Conservation (phyloP, 1,139 yeast genomes). For the Debaryomyces udenii region DNA sequence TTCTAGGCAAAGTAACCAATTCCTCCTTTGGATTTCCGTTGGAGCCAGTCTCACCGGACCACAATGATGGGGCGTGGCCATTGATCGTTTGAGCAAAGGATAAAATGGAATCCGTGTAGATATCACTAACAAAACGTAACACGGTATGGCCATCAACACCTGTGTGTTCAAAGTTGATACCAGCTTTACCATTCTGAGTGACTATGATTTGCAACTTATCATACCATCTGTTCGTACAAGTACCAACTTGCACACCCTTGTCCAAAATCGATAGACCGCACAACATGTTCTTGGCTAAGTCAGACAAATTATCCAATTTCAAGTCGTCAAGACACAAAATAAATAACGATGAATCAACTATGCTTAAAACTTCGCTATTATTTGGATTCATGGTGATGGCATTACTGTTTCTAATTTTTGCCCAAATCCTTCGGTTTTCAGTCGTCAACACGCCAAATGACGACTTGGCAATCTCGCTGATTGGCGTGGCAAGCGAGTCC, state of each 20-base stretch:
- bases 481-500: conserved; percentile 65
- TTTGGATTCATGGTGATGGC: conserved; percentile 43
- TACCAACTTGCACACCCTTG: conserved; percentile 88
- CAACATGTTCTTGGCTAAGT: conserved; percentile 77
- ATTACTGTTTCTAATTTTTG: conserved; percentile 61
- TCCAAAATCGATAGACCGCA: conserved; percentile 83
- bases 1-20: conserved; percentile 72
- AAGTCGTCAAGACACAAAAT: conserved; percentile 82
- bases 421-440: conserved; percentile 86
- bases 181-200: conserved; percentile 91
- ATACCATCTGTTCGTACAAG: conserved; percentile 94
- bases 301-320: conserved; percentile 64
- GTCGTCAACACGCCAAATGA: conserved; percentile 90
- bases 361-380: conserved; percentile 71
- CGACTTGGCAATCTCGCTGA: conserved; percentile 71
- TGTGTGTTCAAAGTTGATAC: conserved; percentile 91
- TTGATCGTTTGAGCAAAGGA: conserved; percentile 86
- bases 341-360: conserved; percentile 80
- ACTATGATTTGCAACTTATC: conserved; percentile 88
- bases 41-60: conserved; percentile 37
- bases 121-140: conserved; percentile 82
- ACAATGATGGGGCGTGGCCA: conserved; percentile 76
- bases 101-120: conserved; percentile 86
- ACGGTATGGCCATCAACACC: conserved; percentile 97
- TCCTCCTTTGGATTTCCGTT: conserved; percentile 22